Base-by-base conservation (phyloP, 192 early-diverging fungal species). In the Entophlyctis helioformis region DNA sequence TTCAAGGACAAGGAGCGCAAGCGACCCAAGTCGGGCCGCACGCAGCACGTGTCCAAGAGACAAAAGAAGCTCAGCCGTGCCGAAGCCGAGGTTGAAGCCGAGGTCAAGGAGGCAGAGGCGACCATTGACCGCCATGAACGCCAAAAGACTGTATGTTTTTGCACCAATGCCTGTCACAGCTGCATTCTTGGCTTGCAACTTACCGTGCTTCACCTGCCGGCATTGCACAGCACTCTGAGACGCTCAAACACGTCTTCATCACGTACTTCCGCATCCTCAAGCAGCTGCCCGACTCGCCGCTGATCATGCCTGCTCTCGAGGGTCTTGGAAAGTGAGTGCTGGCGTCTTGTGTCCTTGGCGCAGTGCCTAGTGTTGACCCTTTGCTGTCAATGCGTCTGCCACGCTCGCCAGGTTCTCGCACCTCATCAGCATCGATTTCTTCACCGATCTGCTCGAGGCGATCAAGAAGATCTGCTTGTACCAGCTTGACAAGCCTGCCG, bases 181-280 rank as follows among this genome's bases (percentile, higher is more conserved):
- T 36, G 21, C 20, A 34, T 35, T n/a, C 1, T 13, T 50, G 45
- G 25, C 29, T n/a, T 41, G 26, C 35, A 15, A 26, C 12, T 39
- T 41, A 44, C 39, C 37, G 56, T 24, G 36, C 37, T 42, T 43
- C 35, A 55, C 13, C 29, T n/a, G n/a, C n/a, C 0, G n/a, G n/a
- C n/a, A n/a, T n/a, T 5, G 18, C 22, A 43, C 68, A 84, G 75
- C 87, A 91, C 35, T 84, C 86, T 2, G 89, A 96, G 64, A 95
- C 95, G 1, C 67, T 98, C 19, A 94, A 96, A 66, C 71, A 85
- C 33, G 80, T 98, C 11, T 98, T 98, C 62, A 57, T 89, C 25
- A 89, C 84, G 4, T 96, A 96, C 57, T 95, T 98, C 69, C 76
- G 91, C 33, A 87, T 98, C 27, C 71, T 98, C 33, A 94, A 96